Evolutionary conservation across 139 green algal genomes (phyloP), one percentile per base, ranked within the genome.

Genomic region (Chlorella sp.): DNA sequence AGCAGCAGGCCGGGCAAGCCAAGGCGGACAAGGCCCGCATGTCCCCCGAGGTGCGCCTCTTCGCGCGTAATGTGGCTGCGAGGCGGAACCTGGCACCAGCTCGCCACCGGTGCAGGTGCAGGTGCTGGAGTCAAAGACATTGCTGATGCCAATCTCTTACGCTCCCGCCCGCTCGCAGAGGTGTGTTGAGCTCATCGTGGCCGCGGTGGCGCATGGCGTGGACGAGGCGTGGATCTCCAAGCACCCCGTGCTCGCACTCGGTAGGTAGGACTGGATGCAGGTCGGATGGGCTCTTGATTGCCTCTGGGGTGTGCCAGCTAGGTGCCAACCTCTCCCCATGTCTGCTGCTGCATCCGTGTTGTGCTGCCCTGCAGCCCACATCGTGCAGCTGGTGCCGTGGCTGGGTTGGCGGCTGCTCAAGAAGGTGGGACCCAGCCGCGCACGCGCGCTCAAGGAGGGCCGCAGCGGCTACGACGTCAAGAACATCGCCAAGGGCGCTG

Each of bases 161-260:
- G n/a, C n/a, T n/a, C n/a, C n/a, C n/a, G n/a, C n/a, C 10, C 59
- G 17, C 0, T 66, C 74, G 27, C 55, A 51, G 0, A 66, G 80
- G 0, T 87, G 80, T 2, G 88, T 83, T 23, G 60, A 90, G 73
- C 80, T 95, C 4, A 86, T 95, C 4, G 79, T 79, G 1, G 74
- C 70, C 1, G 91, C 91, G 0, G 86, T 84, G 3, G 85, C 88
- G 31, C 76, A 91, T 77, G 74, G 79, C 26, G 69, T 95, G 17
- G 77, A 81, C 17, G 89, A 95, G 71, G 84, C 71, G 26, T 96
- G 91, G 91, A 92, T 96, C 10, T 85, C 89, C 0, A 77, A 76
- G 59, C 91, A 96, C 62, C 91, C 91, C 0, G 81, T 95, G 31
- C 82, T 96, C 61, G 63, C 85, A 2, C 67, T 94, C 23, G 87